Percentiles rank a stretch among this genome's conserved stretches.
Conservation (phyloP, 1,284 basidiomycete species). For the Pyrrhoderma lamaoense region DNA sequence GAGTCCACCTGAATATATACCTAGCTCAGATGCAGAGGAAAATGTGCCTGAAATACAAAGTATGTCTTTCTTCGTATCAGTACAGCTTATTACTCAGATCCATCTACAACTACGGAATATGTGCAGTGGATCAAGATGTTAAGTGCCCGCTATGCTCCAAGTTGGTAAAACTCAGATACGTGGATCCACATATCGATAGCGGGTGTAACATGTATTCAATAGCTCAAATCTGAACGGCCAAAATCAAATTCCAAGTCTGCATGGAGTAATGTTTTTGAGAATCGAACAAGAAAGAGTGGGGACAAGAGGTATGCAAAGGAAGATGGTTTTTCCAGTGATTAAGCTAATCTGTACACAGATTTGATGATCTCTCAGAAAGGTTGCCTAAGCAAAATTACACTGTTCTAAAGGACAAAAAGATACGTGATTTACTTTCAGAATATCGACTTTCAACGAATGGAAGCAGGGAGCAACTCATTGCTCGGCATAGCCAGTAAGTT, state of each 20-base stretch:
- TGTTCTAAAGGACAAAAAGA: constrained; percentile 52
- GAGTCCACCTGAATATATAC: constrained; percentile 9
- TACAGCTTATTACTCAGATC: no score
- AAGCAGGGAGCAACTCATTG: constrained; percentile 42
- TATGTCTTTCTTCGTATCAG: not conserved
- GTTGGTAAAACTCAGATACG: constrained; percentile 34
- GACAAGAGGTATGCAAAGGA: constrained; percentile 21
- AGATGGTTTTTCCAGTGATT: not conserved
- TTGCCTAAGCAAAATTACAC: constrained; percentile 62
- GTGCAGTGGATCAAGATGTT: constrained; percentile 30
- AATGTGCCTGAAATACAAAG: constrained; percentile 6
- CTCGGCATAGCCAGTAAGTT: constrained; percentile 53
- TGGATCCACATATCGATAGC: constrained; percentile 59
- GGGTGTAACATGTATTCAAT: constrained; percentile 33
- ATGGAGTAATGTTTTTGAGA: constrained; percentile 48
- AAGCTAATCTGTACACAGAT: constrained; percentile 14
- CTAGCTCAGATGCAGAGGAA: constrained; percentile 16
- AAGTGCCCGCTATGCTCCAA: constrained; percentile 51
- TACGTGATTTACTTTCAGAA: constrained; percentile 51
- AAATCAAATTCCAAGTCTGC: constrained; percentile 26
- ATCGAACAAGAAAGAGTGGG: constrained; percentile 34
- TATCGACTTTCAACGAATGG: constrained; percentile 46
- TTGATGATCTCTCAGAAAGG: constrained; percentile 32
- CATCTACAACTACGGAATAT: no score
- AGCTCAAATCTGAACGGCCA: constrained; percentile 20